A percentile compares a stretch with the other conserved stretches of the same genome.
phyloP scores from a whole-genome alignment of 2,329 filamentous ascomycete species.

The Trichoderma endophyticum region DNA sequence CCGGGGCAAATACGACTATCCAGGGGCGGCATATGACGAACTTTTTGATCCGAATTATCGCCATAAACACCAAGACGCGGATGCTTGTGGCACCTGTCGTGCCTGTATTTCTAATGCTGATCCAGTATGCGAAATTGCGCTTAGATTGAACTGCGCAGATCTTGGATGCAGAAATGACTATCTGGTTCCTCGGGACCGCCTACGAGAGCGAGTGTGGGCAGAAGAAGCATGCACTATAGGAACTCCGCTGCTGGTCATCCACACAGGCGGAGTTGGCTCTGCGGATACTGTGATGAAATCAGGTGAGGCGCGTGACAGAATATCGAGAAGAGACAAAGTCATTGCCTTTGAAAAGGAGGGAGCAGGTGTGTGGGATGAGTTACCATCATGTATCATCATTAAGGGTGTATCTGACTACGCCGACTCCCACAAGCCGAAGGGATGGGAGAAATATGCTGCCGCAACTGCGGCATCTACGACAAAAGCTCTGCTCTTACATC shows the following conservation, averaged over 20 bases:
- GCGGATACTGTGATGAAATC: neutral
- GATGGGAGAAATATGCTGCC: neutral
- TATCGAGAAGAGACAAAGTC: neutral
- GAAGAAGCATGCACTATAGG: neutral
- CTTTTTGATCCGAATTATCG: neutral
- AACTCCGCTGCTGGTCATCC: neutral
- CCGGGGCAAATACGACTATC: neutral
- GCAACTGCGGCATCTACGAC: neutral
- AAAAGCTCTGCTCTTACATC: neutral
- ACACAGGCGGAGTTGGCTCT: neutral
- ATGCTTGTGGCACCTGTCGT: neutral
- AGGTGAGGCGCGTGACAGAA: neutral
- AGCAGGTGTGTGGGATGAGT: neutral
- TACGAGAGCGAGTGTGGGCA: neutral
- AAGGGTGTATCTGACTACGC: neutral
- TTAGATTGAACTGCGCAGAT: neutral
- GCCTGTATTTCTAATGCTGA: neutral
- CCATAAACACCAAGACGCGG: neutral
- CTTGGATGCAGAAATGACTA: neutral
- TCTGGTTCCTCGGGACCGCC: neutral
- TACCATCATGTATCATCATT: neutral
- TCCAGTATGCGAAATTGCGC: neutral
- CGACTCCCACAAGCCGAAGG: neutral
- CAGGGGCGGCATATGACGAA: neutral
- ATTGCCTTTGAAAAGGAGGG: neutral